Percentiles rank a stretch among this genome's conserved stretches.
Conservation (phyloP, 306 rosid genomes). For the Vigna trinervia region DNA sequence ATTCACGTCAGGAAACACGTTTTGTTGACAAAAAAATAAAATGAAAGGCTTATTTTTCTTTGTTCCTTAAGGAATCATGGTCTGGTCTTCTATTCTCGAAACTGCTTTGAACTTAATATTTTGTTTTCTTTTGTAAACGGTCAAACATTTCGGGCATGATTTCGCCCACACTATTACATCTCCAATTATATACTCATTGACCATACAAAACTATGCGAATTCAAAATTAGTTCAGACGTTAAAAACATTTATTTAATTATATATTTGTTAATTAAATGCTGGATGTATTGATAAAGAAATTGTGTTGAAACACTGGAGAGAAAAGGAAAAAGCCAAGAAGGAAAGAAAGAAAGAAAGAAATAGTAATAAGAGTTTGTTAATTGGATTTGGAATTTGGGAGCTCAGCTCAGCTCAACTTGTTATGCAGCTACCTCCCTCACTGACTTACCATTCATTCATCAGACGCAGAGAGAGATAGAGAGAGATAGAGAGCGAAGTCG, state of each 20-base stretch:
- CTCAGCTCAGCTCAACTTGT: too few species aligned
- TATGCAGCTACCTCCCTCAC: too few species aligned
- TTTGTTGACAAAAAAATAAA: constrained; percentile 41
- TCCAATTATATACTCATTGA: neutral
- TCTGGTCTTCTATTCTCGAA: constrained; percentile 36
- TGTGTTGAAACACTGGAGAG: neutral
- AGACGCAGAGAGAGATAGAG: too few species aligned
- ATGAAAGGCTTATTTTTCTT: neutral
- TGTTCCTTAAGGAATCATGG: neutral
- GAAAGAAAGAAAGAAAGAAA: neutral
- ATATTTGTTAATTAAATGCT: too few species aligned
- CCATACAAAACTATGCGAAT: too few species aligned
- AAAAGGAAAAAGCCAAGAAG: neutral
- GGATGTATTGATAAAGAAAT: too few species aligned
- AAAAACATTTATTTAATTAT: too few species aligned
- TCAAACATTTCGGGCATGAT: constrained; percentile 6
- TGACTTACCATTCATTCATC: too few species aligned
- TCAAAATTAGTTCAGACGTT: too few species aligned
- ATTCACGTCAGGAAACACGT: constrained; percentile 45
- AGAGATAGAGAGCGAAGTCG: too few species aligned
- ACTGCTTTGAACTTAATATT: neutral
- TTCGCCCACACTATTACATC: neutral
- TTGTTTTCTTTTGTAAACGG: constrained; percentile 25
- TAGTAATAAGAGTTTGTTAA: neutral
- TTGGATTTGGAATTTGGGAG: too few species aligned